These are phyloP conservation scores for Mycena belliarum DNA, from an alignment of 768 basidiomycete species.

Conservation along the genomic window DNA sequence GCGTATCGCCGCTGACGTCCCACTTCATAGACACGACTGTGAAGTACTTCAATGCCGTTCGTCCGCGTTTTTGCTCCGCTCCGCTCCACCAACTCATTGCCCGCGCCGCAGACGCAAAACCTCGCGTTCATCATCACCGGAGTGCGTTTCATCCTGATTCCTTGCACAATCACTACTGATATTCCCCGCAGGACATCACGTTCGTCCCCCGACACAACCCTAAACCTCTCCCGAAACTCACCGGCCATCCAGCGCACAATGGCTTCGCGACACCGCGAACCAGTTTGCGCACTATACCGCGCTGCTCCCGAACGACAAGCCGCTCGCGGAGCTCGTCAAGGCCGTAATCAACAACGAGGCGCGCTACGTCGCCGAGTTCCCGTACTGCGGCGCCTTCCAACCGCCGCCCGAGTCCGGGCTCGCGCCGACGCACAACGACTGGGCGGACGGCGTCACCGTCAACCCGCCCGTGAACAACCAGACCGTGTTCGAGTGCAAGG, in stretches of 20 bases:
- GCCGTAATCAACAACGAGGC: slow-evolving; percentile 85
- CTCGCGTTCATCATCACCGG: slow-evolving; percentile 82
- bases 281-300: slow-evolving; percentile 76
- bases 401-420: slow-evolving; percentile 77
- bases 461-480: slow-evolving; percentile 75
- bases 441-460: slow-evolving; percentile 67
- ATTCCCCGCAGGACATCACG: slow-evolving; percentile 63
- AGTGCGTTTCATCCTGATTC: slow-evolving; percentile 36
- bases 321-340: slow-evolving; percentile 66
- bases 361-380: slow-evolving; percentile 68
- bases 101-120: slow-evolving; percentile 53
- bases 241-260: slow-evolving; percentile 79
- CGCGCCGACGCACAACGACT: slow-evolving; percentile 62
- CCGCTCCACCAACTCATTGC: background rate
- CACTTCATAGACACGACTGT: slow-evolving; percentile 67
- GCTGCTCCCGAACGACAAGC: slow-evolving; percentile 49
- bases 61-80: slow-evolving; percentile 11
- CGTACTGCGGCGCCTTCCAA: slow-evolving; percentile 82
- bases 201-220: too few species aligned
- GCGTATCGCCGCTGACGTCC: background rate
- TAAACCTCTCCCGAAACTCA: too few species aligned
- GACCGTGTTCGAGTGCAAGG: slow-evolving; percentile 80
- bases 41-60: slow-evolving; percentile 67
- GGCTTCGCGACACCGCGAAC: slow-evolving; percentile 82
- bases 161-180: background rate